Evolutionary conservation across 768 basidiomycete species (phyloP), one percentile per base, ranked within the genome.

Genomic region (Leucogyrophana mollusca): DNA sequence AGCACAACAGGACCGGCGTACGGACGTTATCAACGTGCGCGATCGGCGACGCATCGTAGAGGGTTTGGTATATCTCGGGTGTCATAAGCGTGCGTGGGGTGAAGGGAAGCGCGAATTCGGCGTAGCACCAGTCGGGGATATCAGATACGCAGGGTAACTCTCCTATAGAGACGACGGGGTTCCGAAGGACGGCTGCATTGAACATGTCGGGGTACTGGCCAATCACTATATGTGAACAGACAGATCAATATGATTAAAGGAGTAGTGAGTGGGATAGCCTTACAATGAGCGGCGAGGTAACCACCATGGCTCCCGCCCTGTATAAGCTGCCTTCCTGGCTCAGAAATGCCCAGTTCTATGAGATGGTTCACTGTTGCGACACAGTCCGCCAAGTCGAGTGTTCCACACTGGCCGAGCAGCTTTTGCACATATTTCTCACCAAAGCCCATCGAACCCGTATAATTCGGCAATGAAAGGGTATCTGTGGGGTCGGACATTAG

Each of bases 251-350:
- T 40, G 7, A 34, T 13, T 23, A 34, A 45, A 18, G n/a, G 27
- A 30, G 14, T 14, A 13, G 6, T 23, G 49, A 16, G 17, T n/a
- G 32, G 44, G 25, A 7, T 44, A 18, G 17, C 68, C 81, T 52
- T 55, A 84, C 82, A 64, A 54, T 85, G 83, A 0, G 72, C 76
- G 1, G 74, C 51, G 11, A 86, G 66, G 58, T 83, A 87, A 2
- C 86, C 86, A 0, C 85, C 85, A 49, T 90, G 87, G 37, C 80
- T 83, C 33, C 86, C 87, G 4, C 87, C 86, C 41, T 67, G 67
- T 1, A 86, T 57, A 23, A 85, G 70, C 41, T 80, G 74, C 50
- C 75, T 77, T 6, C 78, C 80, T 11, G 70, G 58, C 34, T 69
- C 64, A 1, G 82, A 74, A 1, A 86, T 61, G 1, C 77, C 78